Base-by-base conservation (phyloP, 2,329 filamentous ascomycete species). In the Venturia carpophila region DNA sequence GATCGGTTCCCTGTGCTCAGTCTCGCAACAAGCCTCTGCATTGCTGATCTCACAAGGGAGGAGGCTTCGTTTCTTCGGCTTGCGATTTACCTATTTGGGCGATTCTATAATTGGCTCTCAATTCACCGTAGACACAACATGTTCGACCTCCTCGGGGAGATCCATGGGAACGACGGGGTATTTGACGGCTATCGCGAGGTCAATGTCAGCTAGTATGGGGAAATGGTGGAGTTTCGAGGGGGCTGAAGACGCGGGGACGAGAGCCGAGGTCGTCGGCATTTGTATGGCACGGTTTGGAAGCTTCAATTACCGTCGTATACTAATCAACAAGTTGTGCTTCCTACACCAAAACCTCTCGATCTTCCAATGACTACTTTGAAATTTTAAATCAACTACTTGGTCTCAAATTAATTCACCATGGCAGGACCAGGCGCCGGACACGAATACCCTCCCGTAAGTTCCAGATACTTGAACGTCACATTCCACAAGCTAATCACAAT, bases 381-480 rank as follows among this genome's bases (percentile, higher is more conserved):
- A 17, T 17, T 10, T 1, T 15, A n/a, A 5, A 10, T 15, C 19
- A 3, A 34, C 5, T 58, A 11, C 19, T 21, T 37, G 7, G 5
- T 58, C 27, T 58, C 30, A n/a, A 6, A 13, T 37, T 19, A 11
- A 34, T 27, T 37, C 17, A 58, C 27, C n/a, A 76, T 76, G 74
- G 71, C 71, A 67, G 72, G 74, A 64, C 83, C 83, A 60, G 84
- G 84, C 70, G 82, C 79, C 73, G 91, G 91, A 71, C 92, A 92
- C 77, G 85, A 94, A 77, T 96, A 89, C 75, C 90, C 91, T 66
- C 77, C 84, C 60, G 80, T 85, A 63, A 63, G 61, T 13, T 27
- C 6, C 15, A 42, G 19, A 27, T 37, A 21, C 10, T 11, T 39
- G 60, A 10, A 19, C 2, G 5, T 19, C 37, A 47, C 7, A 11